Conservation (phyloP, 1,284 basidiomycete genomes). For the Sporisorium graminicola region DNA sequence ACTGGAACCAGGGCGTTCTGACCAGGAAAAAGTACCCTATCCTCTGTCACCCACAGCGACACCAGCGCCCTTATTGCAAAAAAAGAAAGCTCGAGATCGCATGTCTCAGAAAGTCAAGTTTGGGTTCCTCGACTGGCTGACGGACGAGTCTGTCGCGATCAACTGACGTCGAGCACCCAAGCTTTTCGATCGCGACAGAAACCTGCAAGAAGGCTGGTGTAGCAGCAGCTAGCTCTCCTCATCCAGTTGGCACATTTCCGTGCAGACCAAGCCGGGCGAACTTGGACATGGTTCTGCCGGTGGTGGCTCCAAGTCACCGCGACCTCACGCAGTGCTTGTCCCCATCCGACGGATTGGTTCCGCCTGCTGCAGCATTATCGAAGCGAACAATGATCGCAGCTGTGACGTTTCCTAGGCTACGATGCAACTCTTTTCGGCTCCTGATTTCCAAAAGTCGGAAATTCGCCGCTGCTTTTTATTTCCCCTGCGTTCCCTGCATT, state of each 20-base stretch:
- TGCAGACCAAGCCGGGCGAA: background rate
- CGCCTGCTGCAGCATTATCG: background rate
- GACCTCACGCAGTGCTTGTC: background rate
- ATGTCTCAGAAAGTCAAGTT: background rate
- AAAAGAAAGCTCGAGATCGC: background rate
- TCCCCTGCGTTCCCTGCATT: background rate
- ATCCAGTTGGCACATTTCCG: background rate
- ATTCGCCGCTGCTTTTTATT: too few relatives aligned
- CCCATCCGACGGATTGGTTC: background rate
- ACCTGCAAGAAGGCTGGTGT: too few relatives aligned
- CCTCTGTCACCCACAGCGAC: too few relatives aligned
- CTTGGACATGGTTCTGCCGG: background rate
- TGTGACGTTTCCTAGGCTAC: background rate
- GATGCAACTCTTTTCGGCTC: background rate
- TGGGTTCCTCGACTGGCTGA: background rate
- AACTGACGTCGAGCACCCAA: background rate
- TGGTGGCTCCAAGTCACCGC: background rate
- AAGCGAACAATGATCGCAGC: conserved; percentile 1
- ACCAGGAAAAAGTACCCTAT: too few relatives aligned
- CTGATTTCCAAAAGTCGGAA: too few relatives aligned
- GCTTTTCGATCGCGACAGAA: too few relatives aligned
- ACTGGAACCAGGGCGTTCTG: too few relatives aligned
- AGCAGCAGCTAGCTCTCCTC: background rate
- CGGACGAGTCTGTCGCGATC: background rate
- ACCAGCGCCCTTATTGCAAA: background rate